These are phyloP conservation scores for Leccinum pachyderme DNA, from an alignment of 1,284 basidiomycete genomes.

Conservation along the genomic window DNA sequence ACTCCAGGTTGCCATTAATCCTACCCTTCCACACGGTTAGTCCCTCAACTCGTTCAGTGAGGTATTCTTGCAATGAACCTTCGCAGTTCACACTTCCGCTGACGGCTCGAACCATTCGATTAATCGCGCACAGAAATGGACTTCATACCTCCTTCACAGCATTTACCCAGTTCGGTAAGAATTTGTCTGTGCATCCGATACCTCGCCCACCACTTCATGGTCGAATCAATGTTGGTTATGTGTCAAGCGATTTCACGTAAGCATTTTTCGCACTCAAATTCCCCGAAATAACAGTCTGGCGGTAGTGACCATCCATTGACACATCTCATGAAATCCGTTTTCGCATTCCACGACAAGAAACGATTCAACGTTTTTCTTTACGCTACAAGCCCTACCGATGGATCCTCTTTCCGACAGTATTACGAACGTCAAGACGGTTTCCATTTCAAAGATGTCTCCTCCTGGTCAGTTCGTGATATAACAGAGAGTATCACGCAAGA, in stretches of 20 bases:
- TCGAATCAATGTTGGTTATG: constrained; percentile 56
- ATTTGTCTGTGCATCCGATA: constrained; percentile 33
- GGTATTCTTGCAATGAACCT: background rate
- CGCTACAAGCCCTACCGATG: constrained; percentile 54
- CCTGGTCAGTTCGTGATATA: constrained; percentile 43
- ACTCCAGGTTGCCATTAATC: constrained; percentile 49
- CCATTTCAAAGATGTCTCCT: constrained; percentile 52
- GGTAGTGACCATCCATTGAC: constrained; percentile 58
- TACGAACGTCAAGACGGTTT: constrained; percentile 48
- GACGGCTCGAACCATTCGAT: constrained; percentile 46
- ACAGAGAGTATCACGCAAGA: constrained; percentile 47
- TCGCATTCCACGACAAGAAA: constrained; percentile 48
- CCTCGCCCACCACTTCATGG: constrained; percentile 47
- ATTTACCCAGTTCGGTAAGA: constrained; percentile 37
- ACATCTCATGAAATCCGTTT: constrained; percentile 63
- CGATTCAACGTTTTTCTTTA: constrained; percentile 54
- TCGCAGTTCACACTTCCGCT: constrained; percentile 55
- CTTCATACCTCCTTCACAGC: constrained; percentile 52
- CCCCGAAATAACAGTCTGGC: background rate
- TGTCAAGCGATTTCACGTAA: constrained; percentile 58
- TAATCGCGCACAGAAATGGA: constrained; percentile 59
- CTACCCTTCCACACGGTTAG: constrained; percentile 58
- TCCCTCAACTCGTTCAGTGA: background rate
- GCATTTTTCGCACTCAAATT: constrained; percentile 8
- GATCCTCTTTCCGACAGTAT: constrained; percentile 48